Conservation (phyloP, 345 rosid species). For the Gossypium longicalyx region DNA sequence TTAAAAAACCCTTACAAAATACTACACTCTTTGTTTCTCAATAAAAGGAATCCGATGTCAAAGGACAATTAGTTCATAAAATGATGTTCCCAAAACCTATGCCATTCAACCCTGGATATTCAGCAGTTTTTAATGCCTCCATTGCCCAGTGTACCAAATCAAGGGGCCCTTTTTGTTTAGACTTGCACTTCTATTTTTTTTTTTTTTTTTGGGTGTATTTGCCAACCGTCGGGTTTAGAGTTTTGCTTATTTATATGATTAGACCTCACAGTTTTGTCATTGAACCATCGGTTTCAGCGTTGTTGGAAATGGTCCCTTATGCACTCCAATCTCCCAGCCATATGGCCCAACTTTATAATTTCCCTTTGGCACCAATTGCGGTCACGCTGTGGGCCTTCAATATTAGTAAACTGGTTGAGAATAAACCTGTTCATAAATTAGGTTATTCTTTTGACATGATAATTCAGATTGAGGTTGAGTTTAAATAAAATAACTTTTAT, state of each 20-base stretch:
- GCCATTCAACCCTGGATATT: neutral
- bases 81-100: neutral
- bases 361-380: neutral
- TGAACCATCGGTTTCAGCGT: conserved; percentile 5
- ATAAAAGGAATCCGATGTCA: neutral
- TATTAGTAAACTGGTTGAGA: no score
- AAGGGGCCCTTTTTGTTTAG: neutral
- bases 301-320: neutral
- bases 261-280: neutral
- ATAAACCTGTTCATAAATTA: no score
- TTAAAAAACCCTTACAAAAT: no score
- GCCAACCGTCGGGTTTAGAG: neutral
- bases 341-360: neutral
- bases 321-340: neutral
- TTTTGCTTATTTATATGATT: neutral
- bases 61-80: neutral
- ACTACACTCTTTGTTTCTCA: neutral
- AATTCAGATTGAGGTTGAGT: no score
- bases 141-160: neutral
- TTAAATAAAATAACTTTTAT: neutral
- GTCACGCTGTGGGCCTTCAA: neutral
- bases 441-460: no score
- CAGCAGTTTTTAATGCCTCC: neutral
- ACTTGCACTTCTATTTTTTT: neutral
- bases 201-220: neutral